Conservation (phyloP, 495 filamentous ascomycete species). For the Rostrohypoxylon terebratum region DNA sequence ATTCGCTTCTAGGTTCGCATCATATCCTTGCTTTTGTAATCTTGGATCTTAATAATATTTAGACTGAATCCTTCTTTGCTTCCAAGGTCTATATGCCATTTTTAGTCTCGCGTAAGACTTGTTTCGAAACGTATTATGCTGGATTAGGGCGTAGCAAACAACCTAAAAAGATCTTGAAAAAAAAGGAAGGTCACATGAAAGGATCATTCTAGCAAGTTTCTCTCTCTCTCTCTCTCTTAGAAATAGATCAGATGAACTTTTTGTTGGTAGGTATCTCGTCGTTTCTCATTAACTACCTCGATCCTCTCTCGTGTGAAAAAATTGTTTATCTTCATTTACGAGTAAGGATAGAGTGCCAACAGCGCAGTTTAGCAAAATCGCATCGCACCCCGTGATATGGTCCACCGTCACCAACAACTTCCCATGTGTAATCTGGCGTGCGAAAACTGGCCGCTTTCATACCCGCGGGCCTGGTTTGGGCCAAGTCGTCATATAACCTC, state of each 20-base stretch:
- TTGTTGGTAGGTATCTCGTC: slow-evolving; percentile 39
- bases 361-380: neutral
- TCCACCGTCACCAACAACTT: neutral
- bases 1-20: slow-evolving; percentile 1
- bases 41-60: slow-evolving; percentile 1
- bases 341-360: slow-evolving; percentile 6
- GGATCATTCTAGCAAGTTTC: slow-evolving; percentile 25
- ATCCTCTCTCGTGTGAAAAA: slow-evolving; percentile 18
- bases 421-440: slow-evolving; percentile 13
- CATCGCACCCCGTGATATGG: slow-evolving; percentile 4
- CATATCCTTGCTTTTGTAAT: neutral
- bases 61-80: slow-evolving; percentile 17
- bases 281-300: slow-evolving; percentile 41
- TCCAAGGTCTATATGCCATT: slow-evolving; percentile 27
- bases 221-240: slow-evolving; percentile 4
- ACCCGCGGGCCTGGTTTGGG: slow-evolving; percentile 7
- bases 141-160: slow-evolving; percentile 15
- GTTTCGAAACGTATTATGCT: slow-evolving; percentile 29
- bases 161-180: slow-evolving; percentile 3
- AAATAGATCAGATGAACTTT: slow-evolving; percentile 28
- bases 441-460: slow-evolving; percentile 1
- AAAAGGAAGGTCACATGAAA: slow-evolving; percentile 39
- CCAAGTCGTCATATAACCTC: slow-evolving; percentile 1
- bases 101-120: slow-evolving; percentile 5
- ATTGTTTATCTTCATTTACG: slow-evolving; percentile 20